Conservation (phyloP, 148 eudicot genomes). For the Silene latifolia region DNA sequence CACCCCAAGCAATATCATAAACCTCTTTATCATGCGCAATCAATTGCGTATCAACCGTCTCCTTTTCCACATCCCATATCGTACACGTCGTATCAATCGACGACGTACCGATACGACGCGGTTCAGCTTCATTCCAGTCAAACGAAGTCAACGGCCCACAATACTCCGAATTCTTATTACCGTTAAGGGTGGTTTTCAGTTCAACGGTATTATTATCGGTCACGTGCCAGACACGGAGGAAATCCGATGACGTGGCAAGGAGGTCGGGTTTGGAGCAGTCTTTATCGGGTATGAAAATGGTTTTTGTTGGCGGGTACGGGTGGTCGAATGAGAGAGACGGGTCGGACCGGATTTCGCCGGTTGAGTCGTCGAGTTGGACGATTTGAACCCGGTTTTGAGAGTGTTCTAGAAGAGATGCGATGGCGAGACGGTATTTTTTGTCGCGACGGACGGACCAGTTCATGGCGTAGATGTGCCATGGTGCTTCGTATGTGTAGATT, state of each 20-base stretch:
- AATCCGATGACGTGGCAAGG: slow-evolving; percentile 83
- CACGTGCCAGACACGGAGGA: slow-evolving; percentile 59
- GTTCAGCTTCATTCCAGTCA: slow-evolving; percentile 93
- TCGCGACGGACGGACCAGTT: slow-evolving; percentile 87
- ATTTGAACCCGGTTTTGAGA: slow-evolving; percentile 71
- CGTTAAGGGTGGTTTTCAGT: slow-evolving; percentile 43
- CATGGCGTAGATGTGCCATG: slow-evolving; percentile 95
- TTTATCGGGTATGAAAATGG: slow-evolving; percentile 63
- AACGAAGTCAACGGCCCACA: slow-evolving; percentile 85
- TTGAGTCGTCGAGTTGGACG: slow-evolving; percentile 74
- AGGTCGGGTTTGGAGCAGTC: slow-evolving; percentile 44
- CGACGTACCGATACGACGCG: slow-evolving; percentile 74
- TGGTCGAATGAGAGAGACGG: slow-evolving; percentile 54
- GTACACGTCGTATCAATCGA: slow-evolving; percentile 92
- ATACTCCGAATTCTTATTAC: slow-evolving; percentile 67
- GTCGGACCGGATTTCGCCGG: slow-evolving; percentile 58
- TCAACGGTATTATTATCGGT: slow-evolving; percentile 25
- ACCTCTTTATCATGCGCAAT: slow-evolving; percentile 98
- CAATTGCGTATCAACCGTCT: slow-evolving; percentile 80
- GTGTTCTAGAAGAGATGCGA: slow-evolving; percentile 70
- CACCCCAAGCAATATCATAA: slow-evolving; percentile 98
- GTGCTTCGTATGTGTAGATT: slow-evolving; percentile 94
- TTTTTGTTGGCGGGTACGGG: slow-evolving; percentile 87
- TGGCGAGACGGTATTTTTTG: slow-evolving; percentile 82
- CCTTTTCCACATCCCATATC: slow-evolving; percentile 85